Percentiles rank a stretch among this genome's conserved stretches.
These are phyloP conservation scores for Kingdonia uniflora DNA, from an alignment of 164 flowering plant species.

Conservation along the genomic window DNA sequence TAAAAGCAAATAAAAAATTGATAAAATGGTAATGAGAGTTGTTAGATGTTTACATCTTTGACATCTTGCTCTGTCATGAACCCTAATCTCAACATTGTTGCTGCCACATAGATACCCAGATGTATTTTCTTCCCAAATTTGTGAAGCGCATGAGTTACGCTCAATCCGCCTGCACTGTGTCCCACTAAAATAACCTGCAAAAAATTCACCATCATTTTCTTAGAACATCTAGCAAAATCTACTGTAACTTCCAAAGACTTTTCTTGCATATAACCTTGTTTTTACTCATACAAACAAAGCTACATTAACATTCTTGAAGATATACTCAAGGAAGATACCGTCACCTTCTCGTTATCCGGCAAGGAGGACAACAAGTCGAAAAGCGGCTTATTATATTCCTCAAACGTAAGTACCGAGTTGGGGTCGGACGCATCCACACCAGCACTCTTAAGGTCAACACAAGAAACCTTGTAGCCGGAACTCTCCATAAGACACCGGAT, in stretches of 20 bases:
- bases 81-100: constrained; percentile 67
- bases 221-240: neutral
- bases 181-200: constrained; percentile 72
- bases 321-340: neutral
- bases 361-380: constrained; percentile 41
- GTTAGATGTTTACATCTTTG: constrained; percentile 31
- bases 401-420: constrained; percentile 31
- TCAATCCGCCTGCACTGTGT: constrained; percentile 84
- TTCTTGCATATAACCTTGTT: neutral
- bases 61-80: constrained; percentile 37
- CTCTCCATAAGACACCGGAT: constrained; percentile 48
- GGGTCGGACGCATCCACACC: constrained; percentile 43
- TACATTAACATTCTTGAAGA: neutral
- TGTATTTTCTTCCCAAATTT: constrained; percentile 43
- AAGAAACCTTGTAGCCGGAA: constrained; percentile 53
- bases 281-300: neutral
- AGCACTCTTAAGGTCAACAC: constrained; percentile 53
- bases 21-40: too few species aligned
- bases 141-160: constrained; percentile 48
- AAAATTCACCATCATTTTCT: neutral
- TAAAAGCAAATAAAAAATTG: too few species aligned
- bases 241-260: too few species aligned
- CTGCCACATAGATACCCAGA: constrained; percentile 54
- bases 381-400: constrained; percentile 59
- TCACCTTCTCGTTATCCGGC: constrained; percentile 44